phyloP scores from a whole-genome alignment of 495 filamentous ascomycete species.

The Neurospora pannonica region DNA sequence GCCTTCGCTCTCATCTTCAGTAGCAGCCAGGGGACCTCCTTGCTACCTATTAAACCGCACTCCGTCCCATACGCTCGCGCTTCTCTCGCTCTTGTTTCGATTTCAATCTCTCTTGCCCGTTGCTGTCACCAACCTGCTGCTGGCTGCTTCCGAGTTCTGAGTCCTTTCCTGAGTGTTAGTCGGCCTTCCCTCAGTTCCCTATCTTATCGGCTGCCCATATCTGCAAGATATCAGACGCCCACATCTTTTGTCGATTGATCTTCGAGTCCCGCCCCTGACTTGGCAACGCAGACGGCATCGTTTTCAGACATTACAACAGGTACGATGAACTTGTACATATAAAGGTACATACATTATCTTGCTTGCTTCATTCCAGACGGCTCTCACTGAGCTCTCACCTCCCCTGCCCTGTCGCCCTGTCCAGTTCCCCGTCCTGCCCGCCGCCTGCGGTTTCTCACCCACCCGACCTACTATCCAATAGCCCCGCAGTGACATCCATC shows the following conservation, averaged over 20 bases:
- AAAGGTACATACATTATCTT: background rate
- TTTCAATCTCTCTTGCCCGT: background rate
- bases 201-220: background rate
- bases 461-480: constrained; percentile 7
- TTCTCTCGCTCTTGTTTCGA: background rate
- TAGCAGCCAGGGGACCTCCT: background rate
- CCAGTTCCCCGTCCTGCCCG: background rate
- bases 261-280: background rate
- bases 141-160: background rate
- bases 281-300: background rate
- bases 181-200: background rate
- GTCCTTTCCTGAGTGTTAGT: background rate
- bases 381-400: background rate
- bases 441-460: constrained; percentile 13
- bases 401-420: background rate
- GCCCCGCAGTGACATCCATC: constrained; percentile 13
- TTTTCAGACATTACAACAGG: background rate
- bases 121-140: background rate
- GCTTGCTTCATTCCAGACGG: background rate
- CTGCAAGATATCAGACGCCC: background rate
- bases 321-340: background rate
- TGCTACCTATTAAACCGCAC: background rate
- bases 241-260: background rate
- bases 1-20: background rate
- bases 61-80: background rate